These are phyloP conservation scores for Cystobasidium tubakii DNA, from an alignment of 768 basidiomycete genomes.

Conservation along the genomic window DNA sequence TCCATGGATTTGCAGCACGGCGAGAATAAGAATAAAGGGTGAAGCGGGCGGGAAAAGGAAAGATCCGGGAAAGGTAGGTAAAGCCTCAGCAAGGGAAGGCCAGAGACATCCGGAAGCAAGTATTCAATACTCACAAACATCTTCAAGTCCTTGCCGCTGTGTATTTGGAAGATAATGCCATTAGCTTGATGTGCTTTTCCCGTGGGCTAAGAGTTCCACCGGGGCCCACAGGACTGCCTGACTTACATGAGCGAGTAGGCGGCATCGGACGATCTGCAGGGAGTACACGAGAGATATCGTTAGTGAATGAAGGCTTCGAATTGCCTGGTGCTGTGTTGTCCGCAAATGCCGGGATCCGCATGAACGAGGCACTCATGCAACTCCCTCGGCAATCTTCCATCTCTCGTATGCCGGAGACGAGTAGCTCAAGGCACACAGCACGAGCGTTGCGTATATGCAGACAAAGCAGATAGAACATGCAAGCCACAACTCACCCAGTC, in stretches of 20 bases:
- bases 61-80: no score
- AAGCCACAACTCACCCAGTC: slow-evolving; percentile 17
- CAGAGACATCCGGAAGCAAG: no score
- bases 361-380: not conserved
- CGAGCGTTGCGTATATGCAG: not conserved
- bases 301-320: not conserved
- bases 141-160: slow-evolving; percentile 62
- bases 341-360: not conserved
- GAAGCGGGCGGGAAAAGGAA: no score
- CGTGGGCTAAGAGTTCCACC: no score
- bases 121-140: slow-evolving; percentile 58
- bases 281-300: not conserved
- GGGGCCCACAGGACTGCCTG: no score
- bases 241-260: slow-evolving; percentile 36
- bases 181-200: not conserved
- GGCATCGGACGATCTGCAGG: slow-evolving; percentile 26
- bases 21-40: no score
- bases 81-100: no score
- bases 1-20: no score
- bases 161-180: slow-evolving; percentile 28
- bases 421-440: not conserved
- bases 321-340: not conserved
- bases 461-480: not conserved
- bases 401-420: not conserved
- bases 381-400: not conserved